phyloP scores from a whole-genome alignment of 352 stramenopile genomes.

The Phytophthora pisi region DNA sequence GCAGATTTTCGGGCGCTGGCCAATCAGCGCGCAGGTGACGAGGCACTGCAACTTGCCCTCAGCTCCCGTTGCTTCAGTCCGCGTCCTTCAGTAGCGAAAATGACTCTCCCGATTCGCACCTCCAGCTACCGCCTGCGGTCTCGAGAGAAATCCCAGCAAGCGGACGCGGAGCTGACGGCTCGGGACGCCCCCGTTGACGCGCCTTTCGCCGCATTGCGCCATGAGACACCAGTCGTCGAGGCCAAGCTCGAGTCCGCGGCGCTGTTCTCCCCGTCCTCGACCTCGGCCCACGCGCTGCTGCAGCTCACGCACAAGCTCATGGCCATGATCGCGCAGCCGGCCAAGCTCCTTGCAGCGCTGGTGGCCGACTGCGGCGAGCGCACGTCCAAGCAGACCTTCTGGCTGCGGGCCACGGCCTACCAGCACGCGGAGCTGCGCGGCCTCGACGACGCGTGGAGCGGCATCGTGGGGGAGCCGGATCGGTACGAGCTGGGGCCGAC shows the following conservation, averaged over 20 bases:
- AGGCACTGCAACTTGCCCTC: slow-evolving; percentile 13
- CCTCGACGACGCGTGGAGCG: slow-evolving; percentile 32
- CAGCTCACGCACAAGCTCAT: slow-evolving; percentile 57
- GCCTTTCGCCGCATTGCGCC: slow-evolving; percentile 11
- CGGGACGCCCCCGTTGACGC: slow-evolving; percentile 7
- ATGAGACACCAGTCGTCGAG: slow-evolving; percentile 15
- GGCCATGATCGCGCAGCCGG: slow-evolving; percentile 51
- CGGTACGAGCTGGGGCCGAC: slow-evolving; percentile 29
- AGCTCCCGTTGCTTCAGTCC: slow-evolving; percentile 11
- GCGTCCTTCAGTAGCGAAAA: slow-evolving; percentile 42
- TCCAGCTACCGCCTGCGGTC: slow-evolving; percentile 33
- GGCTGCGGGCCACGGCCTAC: slow-evolving; percentile 40
- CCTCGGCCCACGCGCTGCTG: slow-evolving; percentile 22
- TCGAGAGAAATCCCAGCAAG: slow-evolving; percentile 39
- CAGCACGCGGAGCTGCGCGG: slow-evolving; percentile 44
- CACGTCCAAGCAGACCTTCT: slow-evolving; percentile 34
- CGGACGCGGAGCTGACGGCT: slow-evolving; percentile 13
- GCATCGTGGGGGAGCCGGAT: slow-evolving; percentile 32
- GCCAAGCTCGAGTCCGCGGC: slow-evolving; percentile 1
- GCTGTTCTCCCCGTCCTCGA: background rate
- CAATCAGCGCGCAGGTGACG: slow-evolving; percentile 22
- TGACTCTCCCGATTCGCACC: slow-evolving; percentile 60
- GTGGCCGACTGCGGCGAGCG: slow-evolving; percentile 27
- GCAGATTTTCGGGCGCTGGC: slow-evolving; percentile 32
- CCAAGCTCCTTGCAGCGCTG: slow-evolving; percentile 56